These are phyloP conservation scores for Parasarocladium wereldwijsianum DNA, from an alignment of 2,329 filamentous ascomycete genomes.

Conservation along the genomic window DNA sequence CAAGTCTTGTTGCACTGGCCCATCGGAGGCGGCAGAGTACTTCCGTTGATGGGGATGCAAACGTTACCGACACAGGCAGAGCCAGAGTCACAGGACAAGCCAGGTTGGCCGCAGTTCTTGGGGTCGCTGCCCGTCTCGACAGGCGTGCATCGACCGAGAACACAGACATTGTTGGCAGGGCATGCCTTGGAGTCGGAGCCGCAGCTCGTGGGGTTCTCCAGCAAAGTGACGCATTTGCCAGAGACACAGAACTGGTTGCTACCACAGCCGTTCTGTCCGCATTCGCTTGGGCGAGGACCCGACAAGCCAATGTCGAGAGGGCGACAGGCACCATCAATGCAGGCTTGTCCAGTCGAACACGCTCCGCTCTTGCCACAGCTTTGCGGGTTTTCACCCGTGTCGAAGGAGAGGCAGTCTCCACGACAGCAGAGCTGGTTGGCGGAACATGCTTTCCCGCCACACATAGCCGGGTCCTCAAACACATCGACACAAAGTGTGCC, in stretches of 20 bases:
- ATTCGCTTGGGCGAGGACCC: constrained; percentile 1
- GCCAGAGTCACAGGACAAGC: background rate
- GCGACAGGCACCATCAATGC: background rate
- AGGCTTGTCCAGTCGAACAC: constrained; percentile 1
- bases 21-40: constrained; percentile 1
- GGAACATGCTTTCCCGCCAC: constrained; percentile 1
- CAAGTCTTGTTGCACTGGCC: background rate
- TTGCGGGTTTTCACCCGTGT: background rate
- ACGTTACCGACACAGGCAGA: background rate
- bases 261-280: constrained; percentile 2
- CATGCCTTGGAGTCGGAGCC: background rate
- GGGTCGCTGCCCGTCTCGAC: constrained; percentile 3
- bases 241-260: constrained; percentile 4
- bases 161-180: constrained; percentile 2
- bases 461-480: constrained; percentile 1
- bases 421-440: constrained; percentile 2
- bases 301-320: constrained; percentile 1
- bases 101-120: constrained; percentile 1
- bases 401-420: background rate
- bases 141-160: background rate
- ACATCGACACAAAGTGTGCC: constrained; percentile 2
- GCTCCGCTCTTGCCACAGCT: constrained; percentile 1
- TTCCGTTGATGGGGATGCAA: constrained; percentile 2
- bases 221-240: constrained; percentile 1
- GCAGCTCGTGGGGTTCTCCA: background rate